Percentiles rank a stretch among this genome's conserved stretches.
Conservation (phyloP, 768 basidiomycete species). For the Gyrodon lividus region DNA sequence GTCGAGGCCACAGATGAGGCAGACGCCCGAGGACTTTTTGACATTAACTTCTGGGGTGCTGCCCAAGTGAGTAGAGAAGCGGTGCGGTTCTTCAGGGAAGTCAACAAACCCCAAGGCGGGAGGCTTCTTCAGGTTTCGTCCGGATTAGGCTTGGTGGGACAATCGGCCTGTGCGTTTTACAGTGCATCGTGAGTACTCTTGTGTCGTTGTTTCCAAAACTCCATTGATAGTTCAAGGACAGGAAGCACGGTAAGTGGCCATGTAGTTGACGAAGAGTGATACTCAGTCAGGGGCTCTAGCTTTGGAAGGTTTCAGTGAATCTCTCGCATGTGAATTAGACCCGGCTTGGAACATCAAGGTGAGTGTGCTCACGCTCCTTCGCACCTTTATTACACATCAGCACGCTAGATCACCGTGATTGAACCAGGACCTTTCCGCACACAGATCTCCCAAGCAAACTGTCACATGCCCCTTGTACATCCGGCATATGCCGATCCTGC, state of each 20-base stretch:
- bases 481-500: constrained; percentile 1
- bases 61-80: constrained; percentile 31
- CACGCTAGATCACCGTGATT: constrained; percentile 1
- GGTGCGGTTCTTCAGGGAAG: constrained; percentile 35
- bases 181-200: constrained; percentile 23
- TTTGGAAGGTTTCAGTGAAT: constrained; percentile 25
- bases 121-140: constrained; percentile 37
- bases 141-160: constrained; percentile 15
- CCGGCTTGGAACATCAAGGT: constrained; percentile 33
- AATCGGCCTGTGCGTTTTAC: constrained; percentile 18
- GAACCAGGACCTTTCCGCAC: constrained; percentile 10
- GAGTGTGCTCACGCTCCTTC: background rate
- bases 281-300: constrained; percentile 10
- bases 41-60: constrained; percentile 37
- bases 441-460: background rate
- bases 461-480: background rate
- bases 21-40: constrained; percentile 36
- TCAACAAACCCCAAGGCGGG: constrained; percentile 35
- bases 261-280: background rate
- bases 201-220: background rate
- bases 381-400: no score
- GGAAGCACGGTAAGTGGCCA: constrained; percentile 1
- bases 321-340: constrained; percentile 22
- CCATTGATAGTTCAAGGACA: background rate
- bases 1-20: constrained; percentile 34